Evolutionary conservation across 176 grass and related monocot species (phyloP).

Genomic region (bread wheat (Triticum aestivum)): IWGSC_CS_RefSeq_v2.1 NC_057799.1:203603740-203604239

Average conservation of each 20-base stretch:
- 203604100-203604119: background rate
- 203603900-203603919: slow-evolving; percentile 7
- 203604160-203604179: background rate
- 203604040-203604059: background rate
- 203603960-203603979: slow-evolving; percentile 14
- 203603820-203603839: no score
- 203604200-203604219: background rate
- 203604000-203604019: slow-evolving; percentile 2
- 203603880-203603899: background rate
- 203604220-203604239: background rate
- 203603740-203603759: background rate
- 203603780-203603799: background rate
- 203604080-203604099: background rate
- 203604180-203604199: slow-evolving; percentile 1
- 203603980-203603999: background rate
- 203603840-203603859: background rate
- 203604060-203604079: background rate
- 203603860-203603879: slow-evolving; percentile 7
- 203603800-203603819: no score
- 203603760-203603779: background rate
- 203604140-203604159: slow-evolving; percentile 2
- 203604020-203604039: slow-evolving; percentile 7
- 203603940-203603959: background rate
- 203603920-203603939: background rate
- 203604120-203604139: background rate